Evolutionary conservation across 1,139 yeast species (phyloP).

Genomic region (Geotrichum aggregatum): DNA sequence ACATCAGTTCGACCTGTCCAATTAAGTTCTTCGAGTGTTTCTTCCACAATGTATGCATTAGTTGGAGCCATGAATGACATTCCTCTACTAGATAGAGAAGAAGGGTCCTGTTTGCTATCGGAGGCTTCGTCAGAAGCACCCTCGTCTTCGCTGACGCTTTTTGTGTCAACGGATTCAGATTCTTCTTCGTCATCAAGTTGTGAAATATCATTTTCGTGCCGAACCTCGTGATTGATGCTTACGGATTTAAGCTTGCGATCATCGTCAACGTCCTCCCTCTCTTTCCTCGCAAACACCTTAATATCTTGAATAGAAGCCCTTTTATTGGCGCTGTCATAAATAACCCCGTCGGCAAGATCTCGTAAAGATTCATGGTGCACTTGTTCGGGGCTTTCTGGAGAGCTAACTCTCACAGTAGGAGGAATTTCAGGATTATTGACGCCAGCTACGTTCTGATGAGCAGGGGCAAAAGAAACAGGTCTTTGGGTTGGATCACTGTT

Average conservation of each 20-base stretch:
- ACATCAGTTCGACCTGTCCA: slow-evolving; percentile 70
- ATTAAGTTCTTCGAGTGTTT: slow-evolving; percentile 65
- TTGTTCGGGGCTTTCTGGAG: background rate
- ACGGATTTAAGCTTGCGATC: slow-evolving; percentile 4
- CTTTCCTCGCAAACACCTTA: slow-evolving; percentile 17
- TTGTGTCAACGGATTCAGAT: background rate
- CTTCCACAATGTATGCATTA: slow-evolving; percentile 46
- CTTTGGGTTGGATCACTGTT: slow-evolving; percentile 14
- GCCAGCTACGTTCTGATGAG: background rate
- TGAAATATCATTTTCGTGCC: background rate
- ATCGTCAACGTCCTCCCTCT: background rate
- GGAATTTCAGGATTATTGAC: background rate
- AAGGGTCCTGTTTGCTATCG: background rate
- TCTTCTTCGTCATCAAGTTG: background rate
- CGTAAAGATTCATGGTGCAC: background rate
- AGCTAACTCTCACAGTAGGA: background rate
- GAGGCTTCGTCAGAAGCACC: background rate
- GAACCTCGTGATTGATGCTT: slow-evolving; percentile 8
- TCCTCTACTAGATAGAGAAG: background rate
- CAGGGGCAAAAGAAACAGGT: slow-evolving; percentile 3
- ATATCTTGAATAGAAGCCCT: slow-evolving; percentile 20
- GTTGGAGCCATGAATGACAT: slow-evolving; percentile 14
- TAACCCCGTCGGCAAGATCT: slow-evolving; percentile 8
- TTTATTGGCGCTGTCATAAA: slow-evolving; percentile 6
- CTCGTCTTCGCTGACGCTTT: slow-evolving; percentile 3